Conservation (phyloP, 225 moss, liverwort and hornwort species). For the Neckera pumila region DNA sequence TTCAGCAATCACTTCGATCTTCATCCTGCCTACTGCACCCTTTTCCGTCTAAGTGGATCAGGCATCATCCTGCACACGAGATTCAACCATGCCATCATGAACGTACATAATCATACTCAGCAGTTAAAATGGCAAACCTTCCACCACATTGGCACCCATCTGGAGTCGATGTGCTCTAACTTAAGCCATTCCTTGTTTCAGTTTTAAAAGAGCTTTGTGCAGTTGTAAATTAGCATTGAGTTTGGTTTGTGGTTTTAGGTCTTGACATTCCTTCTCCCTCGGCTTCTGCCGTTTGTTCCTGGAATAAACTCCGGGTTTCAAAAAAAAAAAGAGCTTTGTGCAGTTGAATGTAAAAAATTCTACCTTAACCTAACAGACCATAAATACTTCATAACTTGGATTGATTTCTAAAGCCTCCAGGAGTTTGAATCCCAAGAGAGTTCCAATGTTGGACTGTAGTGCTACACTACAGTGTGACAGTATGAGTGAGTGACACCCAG, state of each 20-base stretch:
- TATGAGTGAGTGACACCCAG: background rate
- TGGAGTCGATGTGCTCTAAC: background rate
- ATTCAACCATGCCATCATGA: background rate
- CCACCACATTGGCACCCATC: background rate
- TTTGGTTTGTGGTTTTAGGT: no score
- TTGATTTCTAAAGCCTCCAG: background rate
- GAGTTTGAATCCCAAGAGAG: background rate
- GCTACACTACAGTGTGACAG: background rate
- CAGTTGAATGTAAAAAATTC: background rate
- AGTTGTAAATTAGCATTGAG: no score
- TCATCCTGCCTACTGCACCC: background rate
- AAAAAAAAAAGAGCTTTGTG: background rate
- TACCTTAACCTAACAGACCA: no score
- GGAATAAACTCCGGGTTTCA: no score
- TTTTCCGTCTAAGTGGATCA: background rate
- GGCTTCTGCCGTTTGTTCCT: no score
- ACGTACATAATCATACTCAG: background rate
- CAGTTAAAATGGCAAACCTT: background rate
- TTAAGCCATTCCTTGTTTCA: background rate
- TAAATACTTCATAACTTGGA: background rate
- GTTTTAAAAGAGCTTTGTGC: background rate
- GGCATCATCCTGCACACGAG: background rate
- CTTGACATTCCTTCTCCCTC: no score
- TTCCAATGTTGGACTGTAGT: background rate
- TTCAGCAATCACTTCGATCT: no score